phyloP scores from a whole-genome alignment of 768 basidiomycete species.

The Lyophyllum decastes region DNA sequence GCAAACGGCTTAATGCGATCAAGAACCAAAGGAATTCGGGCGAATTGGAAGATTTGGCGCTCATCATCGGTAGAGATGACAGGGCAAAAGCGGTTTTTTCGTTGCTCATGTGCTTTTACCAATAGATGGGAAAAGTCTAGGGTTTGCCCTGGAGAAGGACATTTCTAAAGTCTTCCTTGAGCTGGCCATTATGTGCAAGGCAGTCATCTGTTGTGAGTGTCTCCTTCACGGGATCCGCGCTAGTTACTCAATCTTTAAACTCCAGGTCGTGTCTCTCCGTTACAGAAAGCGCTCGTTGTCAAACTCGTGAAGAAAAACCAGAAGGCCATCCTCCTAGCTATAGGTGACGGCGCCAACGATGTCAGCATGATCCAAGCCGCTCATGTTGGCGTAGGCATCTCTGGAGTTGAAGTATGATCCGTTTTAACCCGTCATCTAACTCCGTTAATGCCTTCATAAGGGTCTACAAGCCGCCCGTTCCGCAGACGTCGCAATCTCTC shows the following conservation, averaged over 20 bases:
- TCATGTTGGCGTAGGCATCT: conserved; percentile 96
- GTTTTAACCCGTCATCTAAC: not conserved
- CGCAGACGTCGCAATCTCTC: conserved; percentile 96
- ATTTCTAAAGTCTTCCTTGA: conserved; percentile 89
- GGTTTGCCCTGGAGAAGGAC: conserved; percentile 92
- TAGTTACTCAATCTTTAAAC: conserved; percentile 6
- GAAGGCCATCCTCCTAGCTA: conserved; percentile 91
- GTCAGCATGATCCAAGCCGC: conserved; percentile 99
- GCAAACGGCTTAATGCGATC: conserved; percentile 87
- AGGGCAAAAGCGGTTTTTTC: not conserved
- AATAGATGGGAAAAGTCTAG: conserved; percentile 91
- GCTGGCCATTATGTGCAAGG: conserved; percentile 96
- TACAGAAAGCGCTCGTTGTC: conserved; percentile 97
- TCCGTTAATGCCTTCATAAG: conserved; percentile 34
- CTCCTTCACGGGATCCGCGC: not conserved
- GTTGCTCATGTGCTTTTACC: conserved; percentile 9
- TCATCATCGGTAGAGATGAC: conserved; percentile 75
- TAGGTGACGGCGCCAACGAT: conserved; percentile 97
- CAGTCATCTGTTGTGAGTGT: conserved; percentile 91
- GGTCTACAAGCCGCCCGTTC: conserved; percentile 98
- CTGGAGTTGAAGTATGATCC: conserved; percentile 82
- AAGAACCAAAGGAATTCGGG: conserved; percentile 90
- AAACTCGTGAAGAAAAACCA: conserved; percentile 99
- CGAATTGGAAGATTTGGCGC: conserved; percentile 91
- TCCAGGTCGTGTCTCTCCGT: conserved; percentile 91